A percentile compares a stretch with the other conserved stretches of the same genome.
phyloP scores from a whole-genome alignment of 1,284 basidiomycete genomes.

The Mycena sp. region DNA sequence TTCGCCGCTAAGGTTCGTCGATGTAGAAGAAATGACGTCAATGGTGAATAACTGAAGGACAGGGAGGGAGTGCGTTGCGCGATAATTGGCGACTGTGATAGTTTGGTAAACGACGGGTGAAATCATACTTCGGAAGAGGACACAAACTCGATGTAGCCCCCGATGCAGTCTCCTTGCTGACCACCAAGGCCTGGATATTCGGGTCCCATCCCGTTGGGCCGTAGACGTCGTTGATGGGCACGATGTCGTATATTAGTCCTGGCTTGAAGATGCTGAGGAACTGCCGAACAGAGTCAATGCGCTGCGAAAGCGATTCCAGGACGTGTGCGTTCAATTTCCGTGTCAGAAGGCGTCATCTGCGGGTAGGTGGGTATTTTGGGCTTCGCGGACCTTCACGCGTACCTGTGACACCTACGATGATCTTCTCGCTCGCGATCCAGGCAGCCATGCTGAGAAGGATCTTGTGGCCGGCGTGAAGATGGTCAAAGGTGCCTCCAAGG shows the following conservation, averaged over 20 bases:
- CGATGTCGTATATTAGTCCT: slow-evolving; percentile 68
- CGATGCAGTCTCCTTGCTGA: slow-evolving; percentile 84
- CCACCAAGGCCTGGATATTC: slow-evolving; percentile 87
- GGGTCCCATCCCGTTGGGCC: slow-evolving; percentile 90
- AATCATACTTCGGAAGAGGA: background rate
- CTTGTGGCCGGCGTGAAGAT: slow-evolving; percentile 97
- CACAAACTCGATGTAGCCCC: slow-evolving; percentile 81
- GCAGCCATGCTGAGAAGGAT: slow-evolving; percentile 93
- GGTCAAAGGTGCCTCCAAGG: slow-evolving; percentile 89
- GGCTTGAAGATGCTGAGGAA: slow-evolving; percentile 80
- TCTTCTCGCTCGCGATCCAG: slow-evolving; percentile 79
- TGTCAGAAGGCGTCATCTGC: slow-evolving; percentile 75
- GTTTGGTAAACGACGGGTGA: too few relatives aligned
- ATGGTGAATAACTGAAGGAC: slow-evolving; percentile 79
- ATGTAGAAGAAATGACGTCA: slow-evolving; percentile 83
- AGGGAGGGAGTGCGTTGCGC: slow-evolving; percentile 64
- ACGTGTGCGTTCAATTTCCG: slow-evolving; percentile 80
- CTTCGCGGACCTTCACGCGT: too few relatives aligned
- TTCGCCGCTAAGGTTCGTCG: slow-evolving; percentile 62
- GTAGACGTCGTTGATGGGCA: slow-evolving; percentile 83
- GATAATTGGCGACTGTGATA: slow-evolving; percentile 68
- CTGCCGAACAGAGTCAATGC: slow-evolving; percentile 62
- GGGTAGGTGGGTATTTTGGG: too few relatives aligned
- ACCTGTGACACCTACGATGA: slow-evolving; percentile 94
- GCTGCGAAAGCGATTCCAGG: slow-evolving; percentile 71